A percentile compares a stretch with the other conserved stretches of the same genome.
Conservation (phyloP, 495 filamentous ascomycete genomes). For the Parmelia sp. region DNA sequence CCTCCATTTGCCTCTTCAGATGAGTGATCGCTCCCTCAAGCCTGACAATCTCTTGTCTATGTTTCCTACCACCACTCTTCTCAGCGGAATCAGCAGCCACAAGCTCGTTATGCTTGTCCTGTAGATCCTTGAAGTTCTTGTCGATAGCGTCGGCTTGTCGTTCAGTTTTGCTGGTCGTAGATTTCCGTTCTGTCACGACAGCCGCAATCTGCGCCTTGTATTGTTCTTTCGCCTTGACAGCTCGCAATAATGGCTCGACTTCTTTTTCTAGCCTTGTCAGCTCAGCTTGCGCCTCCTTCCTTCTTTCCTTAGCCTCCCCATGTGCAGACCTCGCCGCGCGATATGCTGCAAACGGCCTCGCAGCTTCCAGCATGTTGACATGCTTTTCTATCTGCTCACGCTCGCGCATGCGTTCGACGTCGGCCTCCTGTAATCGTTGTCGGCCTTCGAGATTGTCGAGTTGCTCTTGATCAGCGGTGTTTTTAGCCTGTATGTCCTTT, state of each 20-base stretch:
- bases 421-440: conserved; percentile 70
- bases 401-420: conserved; percentile 77
- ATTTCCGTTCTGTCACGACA: conserved; percentile 48
- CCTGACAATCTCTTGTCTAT: conserved; percentile 45
- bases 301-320: conserved; percentile 42
- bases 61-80: conserved; percentile 40
- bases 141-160: conserved; percentile 43
- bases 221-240: conserved; percentile 57
- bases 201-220: conserved; percentile 46
- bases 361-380: conserved; percentile 59
- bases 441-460: conserved; percentile 61
- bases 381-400: conserved; percentile 59
- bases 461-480: conserved; percentile 52
- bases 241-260: conserved; percentile 59
- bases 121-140: conserved; percentile 44
- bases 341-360: conserved; percentile 62
- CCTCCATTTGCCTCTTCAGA: conserved; percentile 43
- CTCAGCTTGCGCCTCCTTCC: conserved; percentile 42
- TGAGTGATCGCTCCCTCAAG: conserved; percentile 39
- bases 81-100: conserved; percentile 53
- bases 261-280: conserved; percentile 52
- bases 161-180: conserved; percentile 47
- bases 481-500: conserved; percentile 54
- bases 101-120: conserved; percentile 51
- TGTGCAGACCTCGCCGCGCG: conserved; percentile 30